Base-by-base conservation (phyloP, 2,329 filamentous ascomycete genomes). In the Trichoderma arundinaceum region DNA sequence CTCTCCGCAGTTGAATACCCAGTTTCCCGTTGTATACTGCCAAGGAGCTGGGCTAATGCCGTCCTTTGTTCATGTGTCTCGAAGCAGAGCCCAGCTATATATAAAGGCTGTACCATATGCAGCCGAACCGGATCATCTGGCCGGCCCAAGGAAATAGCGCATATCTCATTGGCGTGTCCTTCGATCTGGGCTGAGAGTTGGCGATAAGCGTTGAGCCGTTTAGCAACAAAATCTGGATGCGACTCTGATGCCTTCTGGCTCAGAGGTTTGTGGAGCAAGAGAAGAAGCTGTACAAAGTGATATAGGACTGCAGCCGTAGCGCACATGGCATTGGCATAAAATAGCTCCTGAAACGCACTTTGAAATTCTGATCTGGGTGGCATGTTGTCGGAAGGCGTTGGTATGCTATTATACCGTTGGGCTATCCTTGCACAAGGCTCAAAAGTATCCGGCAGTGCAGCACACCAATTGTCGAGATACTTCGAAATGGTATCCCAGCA, bases 291-390 rank as follows among this genome's bases (percentile, higher is more conserved):
- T 6, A 65, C 68, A 49, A 69, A 68, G 53, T 69, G 68, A 32
- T 69, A 69, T 12, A 69, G 53, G 6, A 69, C 46, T 15, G 64
- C 62, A 12, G 68, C 67, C 3, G 68, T 69, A 19, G 68, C 66
- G 4, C 67, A 68, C 67, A 69, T 69, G 49, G 67, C 52, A 44
- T 58, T 69, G 43, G 58, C 65, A 49, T 69, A 69, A 28, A 66
- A 67, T 5, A 69, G 19, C 2, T 68, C 51, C 48, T 66, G 56
- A 65, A 69, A 48, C 19, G 57, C 38, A 61, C 61, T 35, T 46
- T 59, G 49, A 58, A 60, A 53, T 28, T 63, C 59, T 13, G 59
- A 63, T 8, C 39, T 46, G 1, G 39, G 32, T 12, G 48, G 38
- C 59, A 63, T 54, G 9, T 53, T 63, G n/a, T 63, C 59, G 2